Percentiles rank a stretch among this genome's conserved stretches.
Evolutionary conservation across 305 asterid species (phyloP).

Genomic region (Solanum chacoense): DNA sequence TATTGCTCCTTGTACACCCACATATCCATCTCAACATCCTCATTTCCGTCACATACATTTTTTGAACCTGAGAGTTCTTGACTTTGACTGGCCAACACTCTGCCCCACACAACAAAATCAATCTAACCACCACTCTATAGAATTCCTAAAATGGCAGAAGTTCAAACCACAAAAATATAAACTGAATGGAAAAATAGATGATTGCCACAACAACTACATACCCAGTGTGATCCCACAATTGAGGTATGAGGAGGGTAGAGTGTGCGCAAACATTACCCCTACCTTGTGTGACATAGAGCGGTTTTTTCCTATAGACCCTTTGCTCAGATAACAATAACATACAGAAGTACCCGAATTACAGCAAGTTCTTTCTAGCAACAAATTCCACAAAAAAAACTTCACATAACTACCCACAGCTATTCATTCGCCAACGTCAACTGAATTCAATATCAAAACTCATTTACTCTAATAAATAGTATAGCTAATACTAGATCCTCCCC

Average conservation of each 20-base stretch:
- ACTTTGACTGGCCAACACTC: background rate
- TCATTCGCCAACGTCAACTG: background rate
- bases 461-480: background rate
- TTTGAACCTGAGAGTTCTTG: background rate
- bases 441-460: background rate
- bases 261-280: background rate
- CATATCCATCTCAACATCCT: background rate
- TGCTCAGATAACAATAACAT: background rate
- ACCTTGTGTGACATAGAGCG: background rate
- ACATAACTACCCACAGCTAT: background rate
- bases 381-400: background rate
- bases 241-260: background rate
- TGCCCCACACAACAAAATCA: background rate
- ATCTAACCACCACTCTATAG: background rate
- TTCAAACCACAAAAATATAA: background rate
- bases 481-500: background rate
- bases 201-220: background rate
- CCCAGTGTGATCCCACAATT: background rate
- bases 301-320: background rate
- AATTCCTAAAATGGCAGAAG: background rate
- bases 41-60: background rate
- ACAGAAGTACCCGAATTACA: background rate
- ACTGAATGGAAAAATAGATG: background rate
- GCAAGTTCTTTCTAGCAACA: background rate
- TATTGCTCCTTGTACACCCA: background rate